Conservation (phyloP, 164 flowering plant species). For the Hamamelis virginiana region DNA sequence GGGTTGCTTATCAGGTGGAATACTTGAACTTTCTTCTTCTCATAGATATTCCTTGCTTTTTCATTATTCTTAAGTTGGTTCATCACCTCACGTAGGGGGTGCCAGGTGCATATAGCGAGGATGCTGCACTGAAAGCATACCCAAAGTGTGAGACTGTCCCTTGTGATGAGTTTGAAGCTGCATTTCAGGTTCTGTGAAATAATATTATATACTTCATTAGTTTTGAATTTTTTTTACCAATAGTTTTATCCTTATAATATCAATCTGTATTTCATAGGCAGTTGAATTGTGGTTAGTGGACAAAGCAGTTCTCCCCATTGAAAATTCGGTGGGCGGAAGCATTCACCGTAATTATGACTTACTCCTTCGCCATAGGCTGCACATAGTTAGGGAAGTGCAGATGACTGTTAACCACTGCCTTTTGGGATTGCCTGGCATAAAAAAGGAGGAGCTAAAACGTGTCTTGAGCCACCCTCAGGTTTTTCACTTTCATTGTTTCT, state of each 20-base stretch:
- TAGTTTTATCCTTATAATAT: neutral
- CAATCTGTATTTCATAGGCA: slow-evolving; percentile 46
- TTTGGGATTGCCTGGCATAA: slow-evolving; percentile 56
- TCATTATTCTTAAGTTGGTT: slow-evolving; percentile 6
- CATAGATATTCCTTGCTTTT: neutral
- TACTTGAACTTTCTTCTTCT: neutral
- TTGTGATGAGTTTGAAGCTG: slow-evolving; percentile 65
- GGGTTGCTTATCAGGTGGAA: slow-evolving; percentile 59
- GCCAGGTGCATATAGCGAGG: slow-evolving; percentile 70
- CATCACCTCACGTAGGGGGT: slow-evolving; percentile 36
- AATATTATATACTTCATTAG: neutral
- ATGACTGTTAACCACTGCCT: slow-evolving; percentile 60
- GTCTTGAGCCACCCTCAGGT: slow-evolving; percentile 79
- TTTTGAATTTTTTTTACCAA: neutral
- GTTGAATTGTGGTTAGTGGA: slow-evolving; percentile 75
- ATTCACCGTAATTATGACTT: slow-evolving; percentile 73
- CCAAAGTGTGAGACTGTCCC: slow-evolving; percentile 68
- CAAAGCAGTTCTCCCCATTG: slow-evolving; percentile 72
- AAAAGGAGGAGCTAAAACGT: slow-evolving; percentile 48
- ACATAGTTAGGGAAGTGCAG: slow-evolving; percentile 74
- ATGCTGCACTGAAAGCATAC: slow-evolving; percentile 67
- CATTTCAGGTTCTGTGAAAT: slow-evolving; percentile 52
- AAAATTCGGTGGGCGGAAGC: slow-evolving; percentile 68
- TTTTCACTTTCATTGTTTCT: neutral
- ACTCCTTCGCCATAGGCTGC: slow-evolving; percentile 66